Evolutionary conservation across 805 yeast species (phyloP), one percentile per base, ranked within the genome.

Genomic region (Naumovozyma castellii): DNA sequence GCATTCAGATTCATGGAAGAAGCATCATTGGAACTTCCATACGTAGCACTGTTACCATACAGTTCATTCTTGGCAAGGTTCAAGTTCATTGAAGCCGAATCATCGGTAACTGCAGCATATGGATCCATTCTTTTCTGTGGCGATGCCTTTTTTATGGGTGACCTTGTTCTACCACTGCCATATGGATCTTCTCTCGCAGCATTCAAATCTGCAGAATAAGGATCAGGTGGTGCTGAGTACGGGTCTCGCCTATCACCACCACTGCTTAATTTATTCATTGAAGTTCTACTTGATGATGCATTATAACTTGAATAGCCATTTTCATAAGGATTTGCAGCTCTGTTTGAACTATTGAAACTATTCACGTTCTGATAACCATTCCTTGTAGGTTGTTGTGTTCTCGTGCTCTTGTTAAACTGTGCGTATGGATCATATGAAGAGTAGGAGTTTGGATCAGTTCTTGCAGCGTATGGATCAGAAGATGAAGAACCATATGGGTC

Each of bases 361-460:
- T 22, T 22, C 9, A 6, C 27, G 27, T 22, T 22, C 27, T 22
- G 27, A 22, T 6, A n/a, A n/a, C n/a, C n/a, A n/a, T n/a, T n/a
- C n/a, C n/a, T n/a, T n/a, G n/a, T n/a, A n/a, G n/a, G n/a, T n/a
- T n/a, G n/a, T n/a, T n/a, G n/a, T n/a, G n/a, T n/a, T n/a, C n/a
- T n/a, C n/a, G n/a, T n/a, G n/a, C n/a, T n/a, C n/a, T n/a, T n/a
- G n/a, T 36, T 15, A 38, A 34, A 34, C 27, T 34, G 27, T 33
- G 38, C 43, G 32, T 46, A 46, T 20, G 50, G 50, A 42, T 44
- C 48, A 35, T 36, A 34, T 2, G 38, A 34, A 18, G 27, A 6
- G 13, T 29, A 29, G 14, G 32, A 12, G 14, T 5, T 12, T 29
- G 32, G 15, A 14, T 29, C 32, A 5, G 32, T 29, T 12, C 33